Base-by-base conservation (phyloP, 495 filamentous ascomycete genomes). In the Aspergillus conjunctus region DNA sequence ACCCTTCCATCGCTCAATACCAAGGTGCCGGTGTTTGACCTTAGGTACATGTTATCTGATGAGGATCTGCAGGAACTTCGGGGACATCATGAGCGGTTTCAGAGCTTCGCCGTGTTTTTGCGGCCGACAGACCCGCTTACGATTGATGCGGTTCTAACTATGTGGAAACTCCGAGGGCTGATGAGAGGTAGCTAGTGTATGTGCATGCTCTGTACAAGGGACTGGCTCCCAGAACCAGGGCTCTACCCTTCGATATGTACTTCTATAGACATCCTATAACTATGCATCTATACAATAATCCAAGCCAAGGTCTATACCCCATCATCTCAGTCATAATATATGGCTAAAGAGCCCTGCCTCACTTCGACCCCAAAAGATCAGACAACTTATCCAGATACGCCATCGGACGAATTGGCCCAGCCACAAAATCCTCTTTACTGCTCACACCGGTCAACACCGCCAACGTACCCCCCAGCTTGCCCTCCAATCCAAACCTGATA, bases 401-500 rank as follows among this genome's bases (percentile, higher is more conserved):
- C 59, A 81, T 80, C 7, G 93, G 93, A 54, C 88, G 83, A 3
- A 88, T 86, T 33, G 83, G 77, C 0, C 80, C 83, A 65, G 90
- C 81, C 76, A 93, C 90, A 63, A 98, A 89, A 43, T 88, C 86
- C 59, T 88, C 85, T 76, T 89, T 88, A 65, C 85, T 89, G 58
- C 79, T 87, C 21, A 99, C 93, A 9, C 94, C 94, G 1, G 94
- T 97, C 74, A 97, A 75, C 14, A 99, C 94, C 18, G 85, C 90
- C 64, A 99, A 74, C 17, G 94, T 99, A 1, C 94, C 94, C 4
- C 94, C 94, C 37, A 99, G 78, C 55, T 87, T 85, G 0, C 93
- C 94, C 72, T 98, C 90, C 61, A 97, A 80, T 11, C 94, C 94
- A 73, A 99, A 99, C 66, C 88, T 85, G 66, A 99, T 97, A 80